These are phyloP conservation scores for Aureobasidium pullulans DNA, from an alignment of 2,329 filamentous ascomycete genomes.

Conservation along the genomic window DNA sequence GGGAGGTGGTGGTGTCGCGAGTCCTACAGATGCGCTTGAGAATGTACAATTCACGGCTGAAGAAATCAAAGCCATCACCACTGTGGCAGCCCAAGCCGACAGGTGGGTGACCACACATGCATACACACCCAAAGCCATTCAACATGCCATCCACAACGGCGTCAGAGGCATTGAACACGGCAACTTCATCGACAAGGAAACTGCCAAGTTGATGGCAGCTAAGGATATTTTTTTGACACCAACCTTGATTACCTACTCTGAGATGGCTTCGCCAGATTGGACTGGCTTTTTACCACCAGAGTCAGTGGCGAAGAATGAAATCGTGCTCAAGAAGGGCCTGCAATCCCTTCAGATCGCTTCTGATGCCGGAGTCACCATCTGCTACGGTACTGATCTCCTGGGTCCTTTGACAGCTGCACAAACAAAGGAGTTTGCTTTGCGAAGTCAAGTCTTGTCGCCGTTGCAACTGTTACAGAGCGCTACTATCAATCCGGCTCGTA, in stretches of 20 bases:
- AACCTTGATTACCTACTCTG: conserved; percentile 46
- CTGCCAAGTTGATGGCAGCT: conserved; percentile 44
- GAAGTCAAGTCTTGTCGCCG: conserved; percentile 36
- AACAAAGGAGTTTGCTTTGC: conserved; percentile 42
- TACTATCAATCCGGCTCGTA: conserved; percentile 46
- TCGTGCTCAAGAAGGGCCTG: conserved; percentile 43
- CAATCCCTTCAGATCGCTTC: conserved; percentile 41
- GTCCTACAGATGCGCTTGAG: conserved; percentile 47
- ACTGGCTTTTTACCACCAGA: conserved; percentile 38
- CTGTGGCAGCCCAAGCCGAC: conserved; percentile 41
- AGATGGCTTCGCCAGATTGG: conserved; percentile 36
- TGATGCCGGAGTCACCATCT: conserved; percentile 48
- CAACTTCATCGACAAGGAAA: conserved; percentile 53
- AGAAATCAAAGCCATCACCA: conserved; percentile 49
- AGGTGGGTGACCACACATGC: conserved; percentile 48
- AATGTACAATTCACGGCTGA: conserved; percentile 50
- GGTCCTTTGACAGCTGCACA: conserved; percentile 44
- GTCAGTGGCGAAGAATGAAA: conserved; percentile 43
- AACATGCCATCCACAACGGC: conserved; percentile 49
- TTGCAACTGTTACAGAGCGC: conserved; percentile 43
- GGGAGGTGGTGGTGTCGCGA: conserved; percentile 50
- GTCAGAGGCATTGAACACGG: conserved; percentile 54
- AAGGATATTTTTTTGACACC: conserved; percentile 46
- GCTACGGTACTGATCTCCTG: conserved; percentile 49
- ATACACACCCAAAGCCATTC: conserved; percentile 49